Percentiles rank a stretch among this genome's conserved stretches.
These are phyloP conservation scores for Lenwebbia sp. DNA, from an alignment of 345 rosid genomes.

Conservation along the genomic window DNA sequence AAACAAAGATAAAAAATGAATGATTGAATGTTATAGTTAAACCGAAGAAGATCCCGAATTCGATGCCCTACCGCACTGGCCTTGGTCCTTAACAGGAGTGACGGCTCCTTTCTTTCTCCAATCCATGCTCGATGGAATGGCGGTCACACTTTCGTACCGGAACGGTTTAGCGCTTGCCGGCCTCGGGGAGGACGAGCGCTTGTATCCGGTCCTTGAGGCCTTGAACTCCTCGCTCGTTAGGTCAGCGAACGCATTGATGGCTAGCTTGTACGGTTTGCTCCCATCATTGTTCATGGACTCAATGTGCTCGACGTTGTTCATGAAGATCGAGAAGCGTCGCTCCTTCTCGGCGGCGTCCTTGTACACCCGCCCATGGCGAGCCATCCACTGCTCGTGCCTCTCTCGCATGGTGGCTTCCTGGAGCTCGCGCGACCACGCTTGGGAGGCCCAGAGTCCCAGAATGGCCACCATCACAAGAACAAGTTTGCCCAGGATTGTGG, in stretches of 20 bases:
- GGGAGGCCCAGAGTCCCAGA: background rate
- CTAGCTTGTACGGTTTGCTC: constrained; percentile 17
- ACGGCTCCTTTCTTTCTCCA: constrained; percentile 26
- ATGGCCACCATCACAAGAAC: background rate
- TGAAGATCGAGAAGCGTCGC: constrained; percentile 19
- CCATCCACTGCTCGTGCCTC: constrained; percentile 15
- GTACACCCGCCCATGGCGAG: background rate
- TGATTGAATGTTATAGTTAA: background rate
- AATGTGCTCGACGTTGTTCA: constrained; percentile 16
- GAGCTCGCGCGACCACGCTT: background rate
- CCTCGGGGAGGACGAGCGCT: background rate
- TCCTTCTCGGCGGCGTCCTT: constrained; percentile 11
- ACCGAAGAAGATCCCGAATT: background rate
- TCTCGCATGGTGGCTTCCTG: background rate
- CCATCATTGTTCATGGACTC: constrained; percentile 15
- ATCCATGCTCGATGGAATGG: constrained; percentile 3
- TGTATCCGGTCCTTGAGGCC: constrained; percentile 2
- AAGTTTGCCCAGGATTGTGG: background rate
- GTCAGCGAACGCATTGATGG: constrained; percentile 27
- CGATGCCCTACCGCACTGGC: constrained; percentile 7
- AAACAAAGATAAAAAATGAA: background rate
- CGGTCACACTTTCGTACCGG: background rate
- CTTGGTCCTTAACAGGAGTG: constrained; percentile 23
- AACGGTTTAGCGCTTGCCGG: background rate
- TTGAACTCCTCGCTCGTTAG: constrained; percentile 15